Percentiles rank a stretch among this genome's conserved stretches.
Conservation (phyloP, 2,329 filamentous ascomycete genomes). For the Fusarium setosum region DNA sequence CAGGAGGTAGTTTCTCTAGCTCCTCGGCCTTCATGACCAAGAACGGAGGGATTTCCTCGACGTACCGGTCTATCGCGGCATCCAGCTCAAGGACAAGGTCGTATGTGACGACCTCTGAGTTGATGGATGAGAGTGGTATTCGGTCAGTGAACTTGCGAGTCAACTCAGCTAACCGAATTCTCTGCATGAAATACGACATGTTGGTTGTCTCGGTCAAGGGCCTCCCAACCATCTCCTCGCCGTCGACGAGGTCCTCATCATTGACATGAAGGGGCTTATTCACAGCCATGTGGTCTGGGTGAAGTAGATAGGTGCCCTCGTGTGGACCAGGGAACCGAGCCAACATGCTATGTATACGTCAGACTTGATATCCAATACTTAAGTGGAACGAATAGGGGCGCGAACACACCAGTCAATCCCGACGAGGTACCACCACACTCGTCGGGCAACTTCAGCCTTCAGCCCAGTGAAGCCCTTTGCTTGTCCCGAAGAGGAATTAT, state of each 20-base stretch:
- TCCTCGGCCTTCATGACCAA: slow-evolving; percentile 37
- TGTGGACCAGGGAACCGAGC: slow-evolving; percentile 49
- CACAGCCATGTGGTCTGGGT: slow-evolving; percentile 54
- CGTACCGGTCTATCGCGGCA: slow-evolving; percentile 41
- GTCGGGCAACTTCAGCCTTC: slow-evolving; percentile 51
- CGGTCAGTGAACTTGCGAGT: slow-evolving; percentile 50
- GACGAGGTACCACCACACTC: slow-evolving; percentile 58
- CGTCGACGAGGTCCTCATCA: slow-evolving; percentile 50
- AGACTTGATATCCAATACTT: background rate
- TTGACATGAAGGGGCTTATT: slow-evolving; percentile 52
- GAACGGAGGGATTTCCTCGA: slow-evolving; percentile 45
- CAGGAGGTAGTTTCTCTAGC: slow-evolving; percentile 33
- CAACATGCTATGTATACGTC: slow-evolving; percentile 46
- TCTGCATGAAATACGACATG: slow-evolving; percentile 52
- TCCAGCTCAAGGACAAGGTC: slow-evolving; percentile 49
- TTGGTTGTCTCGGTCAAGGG: slow-evolving; percentile 48
- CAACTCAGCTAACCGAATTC: slow-evolving; percentile 52
- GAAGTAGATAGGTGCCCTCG: slow-evolving; percentile 50
- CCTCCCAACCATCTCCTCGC: slow-evolving; percentile 42
- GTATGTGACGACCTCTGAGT: slow-evolving; percentile 47
- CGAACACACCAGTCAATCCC: slow-evolving; percentile 52
- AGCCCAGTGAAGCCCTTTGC: slow-evolving; percentile 39
- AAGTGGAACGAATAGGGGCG: background rate
- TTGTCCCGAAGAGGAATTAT: slow-evolving; percentile 25
- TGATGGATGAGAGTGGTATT: slow-evolving; percentile 38